Conservation (phyloP, 2,329 filamentous ascomycete genomes). For the Cordyceps cicadae region DNA sequence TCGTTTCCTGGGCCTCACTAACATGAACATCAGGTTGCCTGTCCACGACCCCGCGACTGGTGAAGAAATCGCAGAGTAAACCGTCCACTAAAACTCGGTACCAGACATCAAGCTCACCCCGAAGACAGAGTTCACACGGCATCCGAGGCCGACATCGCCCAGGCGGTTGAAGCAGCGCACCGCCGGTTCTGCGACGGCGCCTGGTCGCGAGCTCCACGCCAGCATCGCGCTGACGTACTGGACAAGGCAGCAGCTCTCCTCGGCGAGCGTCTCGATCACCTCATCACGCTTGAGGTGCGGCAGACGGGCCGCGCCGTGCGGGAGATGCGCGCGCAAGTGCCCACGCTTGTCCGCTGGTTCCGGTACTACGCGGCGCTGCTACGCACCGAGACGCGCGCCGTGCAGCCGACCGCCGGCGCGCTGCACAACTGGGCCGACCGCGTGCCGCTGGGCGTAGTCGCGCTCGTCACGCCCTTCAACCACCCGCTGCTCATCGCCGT, state of each 20-base stretch:
- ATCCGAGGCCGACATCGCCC: conserved; percentile 6
- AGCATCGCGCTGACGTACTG: conserved; percentile 53
- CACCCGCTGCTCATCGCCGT: conserved; percentile 47
- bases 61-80: conserved; percentile 6
- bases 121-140: conserved; percentile 1
- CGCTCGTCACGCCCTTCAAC: conserved; percentile 23
- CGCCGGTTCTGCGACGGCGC: conserved; percentile 54
- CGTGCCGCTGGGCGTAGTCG: conserved; percentile 49
- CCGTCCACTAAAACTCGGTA: too few relatives aligned
- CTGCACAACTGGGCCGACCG: conserved; percentile 49
- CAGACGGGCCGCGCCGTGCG: conserved; percentile 62
- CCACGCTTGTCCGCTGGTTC: conserved; percentile 60
- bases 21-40: neutral
- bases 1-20: neutral
- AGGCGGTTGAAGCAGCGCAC: neutral
- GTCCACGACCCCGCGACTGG: conserved; percentile 10
- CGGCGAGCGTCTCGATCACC: conserved; percentile 38
- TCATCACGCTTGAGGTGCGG: conserved; percentile 55
- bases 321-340: conserved; percentile 63
- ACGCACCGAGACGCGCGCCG: conserved; percentile 57
- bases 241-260: conserved; percentile 51
- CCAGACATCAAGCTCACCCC: neutral
- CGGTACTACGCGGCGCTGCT: conserved; percentile 61
- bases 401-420: conserved; percentile 56
- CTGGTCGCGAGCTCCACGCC: conserved; percentile 54